Evolutionary conservation across 225 moss, liverwort and hornwort species (phyloP).

Genomic region (Asterella californica): DNA sequence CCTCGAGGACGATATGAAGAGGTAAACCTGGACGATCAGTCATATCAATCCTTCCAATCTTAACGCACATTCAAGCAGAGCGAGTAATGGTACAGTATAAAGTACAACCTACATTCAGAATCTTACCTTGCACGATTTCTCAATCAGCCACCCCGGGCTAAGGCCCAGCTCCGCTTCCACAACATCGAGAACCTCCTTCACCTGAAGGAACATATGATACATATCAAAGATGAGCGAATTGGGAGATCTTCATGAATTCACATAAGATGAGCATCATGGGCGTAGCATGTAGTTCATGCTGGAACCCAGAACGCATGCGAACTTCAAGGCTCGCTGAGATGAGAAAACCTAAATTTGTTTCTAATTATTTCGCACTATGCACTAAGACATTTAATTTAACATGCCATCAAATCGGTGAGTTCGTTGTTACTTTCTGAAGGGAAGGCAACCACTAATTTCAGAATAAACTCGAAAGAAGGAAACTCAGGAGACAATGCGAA

Average conservation of each 20-base stretch:
- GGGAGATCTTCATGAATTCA: neutral
- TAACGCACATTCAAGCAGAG: neutral
- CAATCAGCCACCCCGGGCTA: conserved; percentile 78
- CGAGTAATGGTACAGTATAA: neutral
- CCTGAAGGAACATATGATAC: conserved; percentile 27
- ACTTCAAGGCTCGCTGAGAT: too few species aligned
- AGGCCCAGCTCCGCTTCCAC: conserved; percentile 93
- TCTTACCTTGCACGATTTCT: conserved; percentile 68
- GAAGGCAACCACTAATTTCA: too few species aligned
- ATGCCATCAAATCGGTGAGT: too few species aligned
- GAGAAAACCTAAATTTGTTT: too few species aligned
- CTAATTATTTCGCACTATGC: too few species aligned
- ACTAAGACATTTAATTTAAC: too few species aligned
- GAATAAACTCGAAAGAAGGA: neutral
- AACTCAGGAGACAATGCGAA: neutral
- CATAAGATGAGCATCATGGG: too few species aligned
- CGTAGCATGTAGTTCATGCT: too few species aligned
- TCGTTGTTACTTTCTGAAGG: too few species aligned
- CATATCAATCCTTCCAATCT: neutral
- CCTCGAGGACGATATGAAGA: conserved; percentile 75
- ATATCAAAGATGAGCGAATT: neutral
- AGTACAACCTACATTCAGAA: neutral
- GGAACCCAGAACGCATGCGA: too few species aligned
- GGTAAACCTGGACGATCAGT: conserved; percentile 57
- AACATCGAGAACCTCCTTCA: conserved; percentile 68